phyloP scores from a whole-genome alignment of 257 asterid species.

The Solanum medicagineum region DNA sequence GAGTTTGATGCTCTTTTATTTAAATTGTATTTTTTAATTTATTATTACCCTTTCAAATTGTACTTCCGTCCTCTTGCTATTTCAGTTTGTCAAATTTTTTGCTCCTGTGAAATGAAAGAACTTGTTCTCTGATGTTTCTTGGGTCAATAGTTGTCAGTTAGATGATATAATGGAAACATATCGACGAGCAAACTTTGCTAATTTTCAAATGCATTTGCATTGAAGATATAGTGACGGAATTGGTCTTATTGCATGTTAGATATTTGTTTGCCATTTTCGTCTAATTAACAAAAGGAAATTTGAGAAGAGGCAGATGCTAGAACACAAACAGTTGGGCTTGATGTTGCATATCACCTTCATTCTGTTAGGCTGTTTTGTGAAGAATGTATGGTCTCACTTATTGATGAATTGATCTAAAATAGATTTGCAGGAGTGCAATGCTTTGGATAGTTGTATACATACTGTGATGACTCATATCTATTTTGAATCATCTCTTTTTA shows the following conservation, averaged over 20 bases:
- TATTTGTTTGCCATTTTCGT: not conserved
- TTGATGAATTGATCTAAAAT: not conserved
- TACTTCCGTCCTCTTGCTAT: not conserved
- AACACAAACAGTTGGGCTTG: not conserved
- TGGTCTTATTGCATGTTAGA: not conserved
- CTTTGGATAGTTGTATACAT: not conserved
- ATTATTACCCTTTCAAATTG: not conserved
- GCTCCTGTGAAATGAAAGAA: not conserved
- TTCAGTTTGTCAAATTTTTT: not conserved
- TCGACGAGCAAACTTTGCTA: not conserved
- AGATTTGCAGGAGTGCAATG: not conserved
- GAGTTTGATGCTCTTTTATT: not conserved
- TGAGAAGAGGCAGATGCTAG: not conserved
- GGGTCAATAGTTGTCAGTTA: not conserved
- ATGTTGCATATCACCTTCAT: not conserved
- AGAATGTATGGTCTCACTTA: not conserved
- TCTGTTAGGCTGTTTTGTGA: not conserved
- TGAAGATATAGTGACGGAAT: not conserved
- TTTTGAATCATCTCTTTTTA: not conserved
- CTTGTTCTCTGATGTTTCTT: not conserved
- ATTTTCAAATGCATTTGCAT: not conserved
- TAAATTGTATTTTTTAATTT: not conserved
- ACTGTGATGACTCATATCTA: not conserved
- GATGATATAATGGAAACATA: not conserved
- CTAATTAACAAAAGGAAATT: not conserved